Evolutionary conservation across 2,329 filamentous ascomycete genomes (phyloP).

Genomic region (Geosmithia morbida): DNA sequence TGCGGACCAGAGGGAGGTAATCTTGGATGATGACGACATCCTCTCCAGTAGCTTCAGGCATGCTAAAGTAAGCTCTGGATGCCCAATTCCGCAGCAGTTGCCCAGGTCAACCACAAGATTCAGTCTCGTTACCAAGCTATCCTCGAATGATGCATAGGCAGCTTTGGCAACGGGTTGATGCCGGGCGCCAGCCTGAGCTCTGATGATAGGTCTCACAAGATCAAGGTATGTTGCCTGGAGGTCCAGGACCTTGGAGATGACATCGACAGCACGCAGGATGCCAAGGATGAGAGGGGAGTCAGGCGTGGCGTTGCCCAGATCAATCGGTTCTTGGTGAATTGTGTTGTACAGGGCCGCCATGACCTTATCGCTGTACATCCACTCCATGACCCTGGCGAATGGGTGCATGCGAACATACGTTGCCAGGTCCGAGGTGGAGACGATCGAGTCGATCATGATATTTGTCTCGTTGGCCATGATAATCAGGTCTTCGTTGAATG

Average conservation of each 20-base stretch:
- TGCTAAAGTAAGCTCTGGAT: conserved; percentile 64
- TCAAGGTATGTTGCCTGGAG: conserved; percentile 86
- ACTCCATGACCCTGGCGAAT: conserved; percentile 91
- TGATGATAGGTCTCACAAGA: conserved; percentile 68
- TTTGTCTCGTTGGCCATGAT: conserved; percentile 69
- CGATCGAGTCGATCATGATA: conserved; percentile 59
- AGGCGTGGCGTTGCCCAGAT: conserved; percentile 56
- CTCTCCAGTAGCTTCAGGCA: conserved; percentile 75
- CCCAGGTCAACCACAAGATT: conserved; percentile 69
- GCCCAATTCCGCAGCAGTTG: conserved; percentile 72
- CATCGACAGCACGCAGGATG: conserved; percentile 66
- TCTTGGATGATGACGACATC: conserved; percentile 68
- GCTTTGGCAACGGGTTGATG: conserved; percentile 48
- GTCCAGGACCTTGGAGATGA: conserved; percentile 70
- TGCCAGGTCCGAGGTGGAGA: conserved; percentile 59
- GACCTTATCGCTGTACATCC: conserved; percentile 90
- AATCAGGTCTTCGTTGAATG: conserved; percentile 90
- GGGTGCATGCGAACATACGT: conserved; percentile 80
- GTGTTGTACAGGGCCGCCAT: conserved; percentile 64
- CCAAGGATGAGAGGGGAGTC: conserved; percentile 73
- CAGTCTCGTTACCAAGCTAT: conserved; percentile 73
- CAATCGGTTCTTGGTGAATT: conserved; percentile 60
- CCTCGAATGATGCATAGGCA: conserved; percentile 79
- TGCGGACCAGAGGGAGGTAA: conserved; percentile 55
- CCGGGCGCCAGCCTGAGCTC: conserved; percentile 45